Conservation (phyloP, 495 filamentous ascomycete species). For the Cetradonia linearis region DNA sequence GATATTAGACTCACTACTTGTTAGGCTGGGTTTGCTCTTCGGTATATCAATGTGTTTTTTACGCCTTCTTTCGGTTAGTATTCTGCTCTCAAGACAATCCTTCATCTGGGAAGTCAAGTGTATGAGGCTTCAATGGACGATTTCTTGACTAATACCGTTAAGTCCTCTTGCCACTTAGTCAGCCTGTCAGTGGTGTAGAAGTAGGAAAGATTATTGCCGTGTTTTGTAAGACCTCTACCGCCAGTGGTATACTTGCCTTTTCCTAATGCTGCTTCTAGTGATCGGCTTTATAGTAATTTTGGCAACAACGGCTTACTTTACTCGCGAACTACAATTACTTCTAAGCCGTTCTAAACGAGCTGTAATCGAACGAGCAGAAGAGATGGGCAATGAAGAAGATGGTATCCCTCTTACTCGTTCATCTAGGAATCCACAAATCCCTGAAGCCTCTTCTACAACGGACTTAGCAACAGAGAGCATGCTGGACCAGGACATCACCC, state of each 20-base stretch:
- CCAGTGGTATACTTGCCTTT: neutral
- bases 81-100: neutral
- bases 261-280: slow-evolving; percentile 27
- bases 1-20: neutral
- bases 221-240: slow-evolving; percentile 33
- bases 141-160: neutral
- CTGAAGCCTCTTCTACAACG: slow-evolving; percentile 6
- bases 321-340: slow-evolving; percentile 39
- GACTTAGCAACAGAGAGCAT: neutral
- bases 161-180: slow-evolving; percentile 43
- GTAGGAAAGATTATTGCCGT: slow-evolving; percentile 45
- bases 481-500: slow-evolving; percentile 10
- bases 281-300: slow-evolving; percentile 41
- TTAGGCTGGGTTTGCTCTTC: slow-evolving; percentile 44
- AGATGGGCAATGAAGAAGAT: slow-evolving; percentile 35
- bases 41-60: slow-evolving; percentile 47
- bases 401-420: slow-evolving; percentile 28
- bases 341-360: slow-evolving; percentile 39
- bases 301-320: slow-evolving; percentile 39
- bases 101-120: neutral
- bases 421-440: slow-evolving; percentile 5
- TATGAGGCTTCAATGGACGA: neutral
- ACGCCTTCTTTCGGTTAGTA: slow-evolving; percentile 38
- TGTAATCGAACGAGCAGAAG: slow-evolving; percentile 40
- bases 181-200: slow-evolving; percentile 40